These are phyloP conservation scores for Mycena pura DNA, from an alignment of 768 basidiomycete genomes.

Conservation along the genomic window DNA sequence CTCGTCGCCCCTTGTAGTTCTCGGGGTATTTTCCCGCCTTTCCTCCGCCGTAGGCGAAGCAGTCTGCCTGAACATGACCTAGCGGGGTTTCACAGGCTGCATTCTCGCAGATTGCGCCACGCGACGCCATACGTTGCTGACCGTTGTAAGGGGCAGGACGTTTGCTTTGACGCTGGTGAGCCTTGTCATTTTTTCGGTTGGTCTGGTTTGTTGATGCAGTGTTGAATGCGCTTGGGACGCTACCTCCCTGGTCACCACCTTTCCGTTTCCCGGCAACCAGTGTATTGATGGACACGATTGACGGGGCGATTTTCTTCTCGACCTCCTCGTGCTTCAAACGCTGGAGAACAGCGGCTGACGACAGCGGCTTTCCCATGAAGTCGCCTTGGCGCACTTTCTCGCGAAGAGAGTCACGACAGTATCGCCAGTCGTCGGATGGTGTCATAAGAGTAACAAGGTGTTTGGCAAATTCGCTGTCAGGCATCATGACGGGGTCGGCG, in stretches of 20 bases:
- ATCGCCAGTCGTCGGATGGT: background rate
- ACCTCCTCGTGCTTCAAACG: too few relatives aligned
- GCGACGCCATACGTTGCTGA: background rate
- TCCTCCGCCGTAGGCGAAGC: too few relatives aligned
- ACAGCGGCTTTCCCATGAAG: too few relatives aligned
- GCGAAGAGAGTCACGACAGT: too few relatives aligned
- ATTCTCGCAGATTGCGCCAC: too few relatives aligned
- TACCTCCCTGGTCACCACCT: background rate
- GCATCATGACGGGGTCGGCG: background rate
- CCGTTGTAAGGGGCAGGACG: background rate
- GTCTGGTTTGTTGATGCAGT: background rate
- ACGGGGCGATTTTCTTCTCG: background rate
- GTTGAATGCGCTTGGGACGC: background rate
- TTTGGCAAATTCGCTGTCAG: slow-evolving; percentile 2
- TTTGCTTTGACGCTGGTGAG: background rate
- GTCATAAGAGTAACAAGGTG: background rate
- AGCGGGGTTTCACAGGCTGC: too few relatives aligned
- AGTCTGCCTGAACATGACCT: too few relatives aligned
- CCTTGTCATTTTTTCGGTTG: background rate
- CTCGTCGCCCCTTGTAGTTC: too few relatives aligned
- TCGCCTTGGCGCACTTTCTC: too few relatives aligned
- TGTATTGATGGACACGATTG: slow-evolving; percentile 1
- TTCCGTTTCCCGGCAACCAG: background rate
- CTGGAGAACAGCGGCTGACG: too few relatives aligned
- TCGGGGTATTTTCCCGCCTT: too few relatives aligned